Evolutionary conservation across 495 filamentous ascomycete species (phyloP), one percentile per base, ranked within the genome.

Genomic region (Ramalina peruviana): DNA sequence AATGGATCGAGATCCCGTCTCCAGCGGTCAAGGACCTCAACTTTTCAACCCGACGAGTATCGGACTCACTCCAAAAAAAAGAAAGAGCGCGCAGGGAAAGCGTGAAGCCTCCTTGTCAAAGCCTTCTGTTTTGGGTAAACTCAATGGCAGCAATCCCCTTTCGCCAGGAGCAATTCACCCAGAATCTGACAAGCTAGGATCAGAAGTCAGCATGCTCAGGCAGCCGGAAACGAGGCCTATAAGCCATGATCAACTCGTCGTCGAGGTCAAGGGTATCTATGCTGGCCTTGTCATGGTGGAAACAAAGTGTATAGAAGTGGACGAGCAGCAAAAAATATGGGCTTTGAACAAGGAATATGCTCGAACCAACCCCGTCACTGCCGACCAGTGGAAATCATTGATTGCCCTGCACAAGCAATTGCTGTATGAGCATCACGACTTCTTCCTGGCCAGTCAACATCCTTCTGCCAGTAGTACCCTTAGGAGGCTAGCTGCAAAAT

Each of bases 231-330:
- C 80, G 12, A 64, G 80, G 39, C 72, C 79, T 7, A 86, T 88
- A 17, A 81, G 79, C n/a, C 78, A 86, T 54, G 83, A 86, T 12
- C 80, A 88, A 60, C 69, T 89, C 2, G 73, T 80, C 16, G 54
- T 59, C 0, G 67, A 69, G 48, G 60, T 60, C 16, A 72, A 72
- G 54, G 65, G 63, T 6, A 69, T 72, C 17, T 74, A 75, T 49
- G 66, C 62, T 12, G 71, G 69, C 4, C 55, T 75, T 3, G 66
- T 69, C 3, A 71, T 74, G 62, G 70, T 73, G 0, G 72, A 75
- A 51, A 61, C 64, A 2, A 74, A 73, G 52, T 75, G 71, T 37
- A 67, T 72, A 10, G 64, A 72, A 15, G 62, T 74, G 1, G 68
- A 72, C 44, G 59, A 63, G 7, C 49, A 58, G 36, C 62, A 65